Percentiles rank a stretch among this genome's conserved stretches.
Conservation (phyloP, 2,329 filamentous ascomycete species). For the Aspergillus fructus region DNA sequence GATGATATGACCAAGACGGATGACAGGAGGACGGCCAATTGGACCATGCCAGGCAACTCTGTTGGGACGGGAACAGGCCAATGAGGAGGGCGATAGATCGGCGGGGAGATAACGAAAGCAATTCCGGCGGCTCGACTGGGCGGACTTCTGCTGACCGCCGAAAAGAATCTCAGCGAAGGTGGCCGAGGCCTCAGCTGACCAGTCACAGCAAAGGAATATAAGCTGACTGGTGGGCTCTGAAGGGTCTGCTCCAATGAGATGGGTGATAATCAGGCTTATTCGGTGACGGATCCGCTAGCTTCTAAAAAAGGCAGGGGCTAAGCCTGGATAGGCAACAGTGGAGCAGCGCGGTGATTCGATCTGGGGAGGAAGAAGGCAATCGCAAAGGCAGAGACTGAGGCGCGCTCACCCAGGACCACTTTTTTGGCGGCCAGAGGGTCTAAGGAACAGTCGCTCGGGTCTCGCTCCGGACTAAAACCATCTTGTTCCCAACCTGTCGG, state of each 20-base stretch:
- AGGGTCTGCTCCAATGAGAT: conserved; percentile 23
- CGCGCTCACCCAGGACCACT: background rate
- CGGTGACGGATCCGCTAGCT: conserved; percentile 12
- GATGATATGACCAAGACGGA: no score
- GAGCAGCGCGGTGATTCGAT: conserved; percentile 27
- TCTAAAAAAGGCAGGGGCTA: conserved; percentile 25
- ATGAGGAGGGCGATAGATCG: conserved; percentile 18
- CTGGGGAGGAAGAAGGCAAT: conserved; percentile 23
- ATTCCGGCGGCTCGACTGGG: conserved; percentile 8
- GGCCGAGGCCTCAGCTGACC: conserved; percentile 7
- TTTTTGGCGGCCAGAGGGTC: background rate
- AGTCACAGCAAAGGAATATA: conserved; percentile 16
- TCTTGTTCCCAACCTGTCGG: conserved; percentile 5
- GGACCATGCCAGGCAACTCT: conserved; percentile 1
- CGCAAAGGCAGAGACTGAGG: conserved; percentile 1
- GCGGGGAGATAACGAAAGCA: conserved; percentile 20
- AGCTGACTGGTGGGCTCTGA: conserved; percentile 17
- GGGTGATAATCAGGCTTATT: conserved; percentile 28
- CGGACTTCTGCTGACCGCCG: background rate
- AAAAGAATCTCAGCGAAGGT: conserved; percentile 1
- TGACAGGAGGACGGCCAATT: conserved; percentile 1
- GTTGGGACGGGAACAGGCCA: conserved; percentile 1
- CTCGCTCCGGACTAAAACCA: background rate
- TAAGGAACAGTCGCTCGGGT: conserved; percentile 1
- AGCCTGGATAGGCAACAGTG: conserved; percentile 27